Evolutionary conservation across 1,284 basidiomycete species (phyloP), one percentile per base, ranked within the genome.

Genomic region (Puccinia sorghi): DNA sequence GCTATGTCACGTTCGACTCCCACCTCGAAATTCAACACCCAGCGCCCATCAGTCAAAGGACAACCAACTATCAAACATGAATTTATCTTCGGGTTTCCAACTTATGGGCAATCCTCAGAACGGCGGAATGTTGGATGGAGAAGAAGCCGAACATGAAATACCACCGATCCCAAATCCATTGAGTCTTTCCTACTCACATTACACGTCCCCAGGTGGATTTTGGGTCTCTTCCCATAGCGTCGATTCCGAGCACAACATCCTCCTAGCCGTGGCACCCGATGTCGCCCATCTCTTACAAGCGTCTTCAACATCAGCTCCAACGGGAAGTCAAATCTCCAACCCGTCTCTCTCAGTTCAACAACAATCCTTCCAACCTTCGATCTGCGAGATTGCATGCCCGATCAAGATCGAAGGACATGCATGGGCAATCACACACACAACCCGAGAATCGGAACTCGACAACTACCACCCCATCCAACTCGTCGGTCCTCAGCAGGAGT

Each of bases 331-430:
- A 72, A 57, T 52, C 37, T 70, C 67, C 20, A 83, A 82, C 72
- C 81, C 84, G 17, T 72, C 74, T 39, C 83, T 52, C 88, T 84
- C 15, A 81, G 9, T 22, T 37, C 70, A 57, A 41, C 70, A 72
- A 37, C 70, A 72, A 15, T 20, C 54, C 8, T 72, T 59, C 37
- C 88, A 86, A 80, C 88, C 90, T 41, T 88, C 89, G 57, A 90
- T 89, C 27, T 71, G 41, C 56, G 93, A 94, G 82, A 88, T 92
- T 81, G 90, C 92, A 0, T 89, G 90, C 2, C 83, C 92, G 20
- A 86, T 95, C 41, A 87, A 90, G 13, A 90, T 94, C 79, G 90
- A 91, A 46, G 93, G 92, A 1, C 86, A 89, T 80, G 92, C 93
- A 3, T 95, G 92, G 92, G 91, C 90, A 17, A 90, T 94, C 84